Evolutionary conservation across 2,329 filamentous ascomycete genomes (phyloP), one percentile per base, ranked within the genome.

Genomic region (Zalaria obscura): DNA sequence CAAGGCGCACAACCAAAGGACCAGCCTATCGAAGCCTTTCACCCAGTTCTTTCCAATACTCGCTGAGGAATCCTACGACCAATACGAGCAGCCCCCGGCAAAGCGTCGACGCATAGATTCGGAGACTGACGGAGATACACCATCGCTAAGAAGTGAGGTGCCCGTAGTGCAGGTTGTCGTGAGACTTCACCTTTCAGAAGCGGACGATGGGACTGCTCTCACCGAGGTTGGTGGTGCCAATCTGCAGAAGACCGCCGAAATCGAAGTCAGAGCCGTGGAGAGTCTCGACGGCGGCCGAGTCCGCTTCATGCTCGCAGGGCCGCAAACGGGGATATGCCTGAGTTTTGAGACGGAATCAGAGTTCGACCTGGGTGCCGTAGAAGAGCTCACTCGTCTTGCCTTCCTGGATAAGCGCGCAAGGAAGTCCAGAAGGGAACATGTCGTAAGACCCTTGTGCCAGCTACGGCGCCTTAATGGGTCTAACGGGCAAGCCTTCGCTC

Each of bases 381-480:
- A 38, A 33, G 10, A 41, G 26, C 39, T 45, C 18, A 29, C 11
- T 5, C 31, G 36, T n/a, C 27, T 45, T 9, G 18, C 26, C 8
- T 38, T n/a, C 10, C 27, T 45, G 18, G 39, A 45, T 8, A 37
- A 36, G 9, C 39, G 43, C 9, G 35, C 42, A 5, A 44, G 39
- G 34, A 27, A 35, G 3, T 41, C 35, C 3, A 40, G 27, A 11
- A 45, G 26, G 7, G 33, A 38, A 5, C 38, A 36, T 4, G 26
- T 45, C 4, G 40, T 32, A 11, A 35, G 33, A 6, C 38, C 43
- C 8, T n/a, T 25, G 5, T 45, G 39, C 25, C 36, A 34, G 6
- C 25, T 45, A n/a, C 36, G 38, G 38, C 39, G 36, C 3, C 39
- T 33, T n/a, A n/a, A n/a, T 6, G 39, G 39, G 2, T 11, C 35